Evolutionary conservation across 2,329 filamentous ascomycete species (phyloP).

Genomic region (Colletotrichum graminicola): DNA sequence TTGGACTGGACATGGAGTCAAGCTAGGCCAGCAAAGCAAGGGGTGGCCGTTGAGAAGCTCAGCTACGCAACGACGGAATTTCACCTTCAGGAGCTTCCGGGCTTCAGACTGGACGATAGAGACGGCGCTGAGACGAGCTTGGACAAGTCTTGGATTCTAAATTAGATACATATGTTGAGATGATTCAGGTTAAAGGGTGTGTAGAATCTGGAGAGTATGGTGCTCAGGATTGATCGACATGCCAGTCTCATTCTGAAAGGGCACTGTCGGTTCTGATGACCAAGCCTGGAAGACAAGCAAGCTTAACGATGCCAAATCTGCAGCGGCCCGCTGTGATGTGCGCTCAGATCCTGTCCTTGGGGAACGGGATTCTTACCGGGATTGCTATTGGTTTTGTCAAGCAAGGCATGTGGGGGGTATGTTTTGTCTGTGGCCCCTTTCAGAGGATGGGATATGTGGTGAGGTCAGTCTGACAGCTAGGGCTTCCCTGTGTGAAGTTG

Average conservation of each 20-base stretch:
- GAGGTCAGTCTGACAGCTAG: not conserved
- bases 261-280: constrained; percentile 2
- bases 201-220: not conserved
- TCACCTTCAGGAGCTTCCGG: not conserved
- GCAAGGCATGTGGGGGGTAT: constrained; percentile 20
- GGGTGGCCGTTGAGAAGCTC: not conserved
- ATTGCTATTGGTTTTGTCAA: constrained; percentile 9
- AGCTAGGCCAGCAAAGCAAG: not conserved
- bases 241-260: not conserved
- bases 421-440: constrained; percentile 1
- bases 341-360: constrained; percentile 14
- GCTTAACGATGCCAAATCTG: constrained; percentile 33
- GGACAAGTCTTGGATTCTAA: constrained; percentile 21
- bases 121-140: constrained; percentile 24
- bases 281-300: constrained; percentile 22
- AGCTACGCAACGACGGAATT: not conserved
- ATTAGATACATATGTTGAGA: constrained; percentile 34
- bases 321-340: constrained; percentile 25
- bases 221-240: constrained; percentile 19
- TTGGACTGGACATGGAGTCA: constrained; percentile 7
- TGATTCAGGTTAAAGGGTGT: constrained; percentile 17
- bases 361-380: not conserved
- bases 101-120: constrained; percentile 4
- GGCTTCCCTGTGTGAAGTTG: not conserved
- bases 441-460: not conserved